Evolutionary conservation across 768 basidiomycete genomes (phyloP), one percentile per base, ranked within the genome.

Genomic region (Suillus fuscotomentosus): DNA sequence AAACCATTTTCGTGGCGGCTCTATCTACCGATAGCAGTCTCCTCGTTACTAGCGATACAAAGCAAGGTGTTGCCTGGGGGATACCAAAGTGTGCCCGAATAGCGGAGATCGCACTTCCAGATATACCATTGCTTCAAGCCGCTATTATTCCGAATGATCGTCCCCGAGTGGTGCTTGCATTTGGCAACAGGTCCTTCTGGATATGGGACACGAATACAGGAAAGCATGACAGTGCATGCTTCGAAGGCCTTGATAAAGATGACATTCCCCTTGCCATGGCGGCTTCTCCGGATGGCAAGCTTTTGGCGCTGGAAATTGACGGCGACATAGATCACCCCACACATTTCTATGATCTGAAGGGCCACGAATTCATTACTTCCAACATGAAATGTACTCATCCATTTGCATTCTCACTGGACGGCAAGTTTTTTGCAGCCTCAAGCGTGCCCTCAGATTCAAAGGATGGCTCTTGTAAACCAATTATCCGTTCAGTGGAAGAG

Each of bases 181-280:
- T 59, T 59, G 57, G 57, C 42, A 17, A 59, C 41, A 42, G 24
- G 39, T 59, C 57, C 42, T 42, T 59, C 41, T 42, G 57, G 57
- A 27, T 42, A 42, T 59, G 57, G 57, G 41, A 59, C 41, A 20
- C 24, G 1, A 42, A 10, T 2, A 59, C 57, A 0, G 41, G 42
- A 10, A 31, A 41, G 17, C 20, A 42, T 42, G 27, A 59, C 2
- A 3, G 14, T 31, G 57, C 24, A 3, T 39, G 57, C 6, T 59
- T 59, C 7, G 57, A 59, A 20, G 57, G 57, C 11, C 57, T 59
- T 6, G 57, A 7, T 42, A 11, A 38, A 42, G 57, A 20, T 13
- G 57, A 41, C 6, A 59, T 59, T 17, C 41, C 27, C 27, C 27
- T 27, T 20, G 57, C 57, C 6, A 42, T 42, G 41, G 57, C 41